Evolutionary conservation across 768 basidiomycete genomes (phyloP), one percentile per base, ranked within the genome.

Genomic region (Pleurotus ostreatus): DNA sequence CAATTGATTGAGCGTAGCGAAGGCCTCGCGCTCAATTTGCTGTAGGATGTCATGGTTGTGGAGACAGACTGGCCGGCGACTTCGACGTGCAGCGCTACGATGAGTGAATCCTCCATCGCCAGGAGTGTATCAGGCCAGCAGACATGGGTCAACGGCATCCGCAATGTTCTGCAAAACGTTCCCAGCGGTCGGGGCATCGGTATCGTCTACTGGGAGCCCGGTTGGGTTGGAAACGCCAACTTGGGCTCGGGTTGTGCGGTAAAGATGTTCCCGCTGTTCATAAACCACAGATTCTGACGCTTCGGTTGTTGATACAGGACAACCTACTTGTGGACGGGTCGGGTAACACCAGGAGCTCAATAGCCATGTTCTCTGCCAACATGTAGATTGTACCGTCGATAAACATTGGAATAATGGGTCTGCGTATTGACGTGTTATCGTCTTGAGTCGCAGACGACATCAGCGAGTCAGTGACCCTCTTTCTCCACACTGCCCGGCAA

Each of bases 201-300:
- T 3, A 72, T 79, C 60, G 74, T 80, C n/a, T 85, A 85, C 62
- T 86, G 84, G 84, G 83, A 86, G 60, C 84, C 84, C 18, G 82
- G 74, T 46, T 86, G 84, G 84, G 72, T 85, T 47, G 82, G 81
- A 2, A 83, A 75, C 57, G 82, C 80, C 12, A 71, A 66, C 22
- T 59, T 78, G 47, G 76, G 76, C 22, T 78, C 77, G 41, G 65
- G 66, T 25, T 78, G 77, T 46, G 58, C 72, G 41, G 77, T 77
- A 66, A 56, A 69, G 61, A 3, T 20, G 13, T 30, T 30, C 6
- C 9, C 26, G 26, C 26, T 6, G 26, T 30, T 6, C 9, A 9
- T 30, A 34, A 34, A 9, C 30, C 8, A 34, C 11, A 34, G 30
- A 9, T 34, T 34, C 30, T 34, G 30, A 34, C 30, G 30, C 9